Conservation (phyloP, 441 rosid genomes). For the Gossypium davidsonii region DNA sequence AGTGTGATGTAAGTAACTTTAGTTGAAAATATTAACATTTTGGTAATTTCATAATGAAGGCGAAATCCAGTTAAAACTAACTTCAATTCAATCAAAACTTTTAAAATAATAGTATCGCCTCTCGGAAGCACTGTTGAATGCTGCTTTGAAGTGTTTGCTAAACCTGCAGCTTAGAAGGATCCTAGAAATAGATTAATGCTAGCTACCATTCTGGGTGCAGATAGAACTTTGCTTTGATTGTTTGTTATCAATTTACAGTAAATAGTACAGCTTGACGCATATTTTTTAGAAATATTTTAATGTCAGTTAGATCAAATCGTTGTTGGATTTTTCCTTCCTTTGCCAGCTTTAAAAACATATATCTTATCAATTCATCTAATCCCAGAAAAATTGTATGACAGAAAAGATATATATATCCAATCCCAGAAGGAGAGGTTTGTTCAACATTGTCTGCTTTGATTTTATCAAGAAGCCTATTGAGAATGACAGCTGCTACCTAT, state of each 20-base stretch:
- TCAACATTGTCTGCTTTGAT: background rate
- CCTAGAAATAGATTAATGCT: background rate
- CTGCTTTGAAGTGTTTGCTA: background rate
- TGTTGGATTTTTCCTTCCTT: background rate
- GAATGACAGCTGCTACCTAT: background rate
- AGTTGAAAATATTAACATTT: no score
- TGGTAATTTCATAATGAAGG: no score
- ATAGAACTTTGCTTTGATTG: background rate
- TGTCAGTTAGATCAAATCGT: background rate
- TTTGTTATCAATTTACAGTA: background rate
- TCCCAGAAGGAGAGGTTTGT: background rate
- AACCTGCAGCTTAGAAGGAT: background rate
- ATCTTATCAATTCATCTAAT: background rate
- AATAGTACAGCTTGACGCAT: background rate
- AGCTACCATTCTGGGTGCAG: background rate
- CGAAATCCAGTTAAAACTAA: no score
- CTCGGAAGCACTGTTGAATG: background rate
- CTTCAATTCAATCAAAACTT: no score
- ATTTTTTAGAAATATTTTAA: background rate
- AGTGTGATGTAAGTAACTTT: no score
- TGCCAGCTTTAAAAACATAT: background rate
- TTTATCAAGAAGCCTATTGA: background rate
- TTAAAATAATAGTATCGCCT: background rate
- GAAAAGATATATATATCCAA: no score
- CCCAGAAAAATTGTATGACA: background rate